Percentiles rank a stretch among this genome's conserved stretches.
Conservation (phyloP, 2,329 filamentous ascomycete genomes). For the Fusarium sulawesiense region DNA sequence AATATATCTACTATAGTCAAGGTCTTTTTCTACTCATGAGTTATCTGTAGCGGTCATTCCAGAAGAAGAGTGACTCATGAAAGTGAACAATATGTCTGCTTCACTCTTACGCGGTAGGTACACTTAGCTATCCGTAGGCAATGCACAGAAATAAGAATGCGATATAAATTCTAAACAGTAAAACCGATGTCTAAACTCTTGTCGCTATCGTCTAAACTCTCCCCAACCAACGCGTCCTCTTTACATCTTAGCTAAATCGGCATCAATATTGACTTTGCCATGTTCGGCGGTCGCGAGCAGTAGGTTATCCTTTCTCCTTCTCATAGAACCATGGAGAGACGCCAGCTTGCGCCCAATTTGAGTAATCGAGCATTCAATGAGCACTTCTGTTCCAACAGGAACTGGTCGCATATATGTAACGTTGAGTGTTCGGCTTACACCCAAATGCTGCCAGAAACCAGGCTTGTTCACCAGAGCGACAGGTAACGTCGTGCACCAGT, state of each 20-base stretch:
- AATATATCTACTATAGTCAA: not conserved
- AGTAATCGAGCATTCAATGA: constrained; percentile 68
- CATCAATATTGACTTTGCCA: constrained; percentile 72
- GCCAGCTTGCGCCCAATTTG: constrained; percentile 67
- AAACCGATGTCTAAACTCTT: not conserved
- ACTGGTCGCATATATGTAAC: constrained; percentile 75
- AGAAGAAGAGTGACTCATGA: not conserved
- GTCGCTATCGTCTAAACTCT: not conserved
- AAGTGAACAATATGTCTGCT: not conserved
- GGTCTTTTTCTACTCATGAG: not conserved
- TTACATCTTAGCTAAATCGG: constrained; percentile 45
- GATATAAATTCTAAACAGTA: not conserved
- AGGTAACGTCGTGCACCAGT: constrained; percentile 71
- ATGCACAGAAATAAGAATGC: not conserved
- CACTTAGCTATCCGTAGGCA: not conserved
- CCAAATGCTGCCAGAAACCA: constrained; percentile 70
- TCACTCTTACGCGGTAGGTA: not conserved
- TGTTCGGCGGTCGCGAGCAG: constrained; percentile 71
- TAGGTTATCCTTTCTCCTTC: constrained; percentile 62
- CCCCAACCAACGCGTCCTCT: too few species aligned
- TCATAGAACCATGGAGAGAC: constrained; percentile 66
- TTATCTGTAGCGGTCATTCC: not conserved
- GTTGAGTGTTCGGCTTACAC: constrained; percentile 73
- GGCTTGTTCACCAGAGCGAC: constrained; percentile 66
- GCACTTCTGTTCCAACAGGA: constrained; percentile 61